Base-by-base conservation (phyloP, 495 filamentous ascomycete species). In the Rostrohypoxylon terebratum region DNA sequence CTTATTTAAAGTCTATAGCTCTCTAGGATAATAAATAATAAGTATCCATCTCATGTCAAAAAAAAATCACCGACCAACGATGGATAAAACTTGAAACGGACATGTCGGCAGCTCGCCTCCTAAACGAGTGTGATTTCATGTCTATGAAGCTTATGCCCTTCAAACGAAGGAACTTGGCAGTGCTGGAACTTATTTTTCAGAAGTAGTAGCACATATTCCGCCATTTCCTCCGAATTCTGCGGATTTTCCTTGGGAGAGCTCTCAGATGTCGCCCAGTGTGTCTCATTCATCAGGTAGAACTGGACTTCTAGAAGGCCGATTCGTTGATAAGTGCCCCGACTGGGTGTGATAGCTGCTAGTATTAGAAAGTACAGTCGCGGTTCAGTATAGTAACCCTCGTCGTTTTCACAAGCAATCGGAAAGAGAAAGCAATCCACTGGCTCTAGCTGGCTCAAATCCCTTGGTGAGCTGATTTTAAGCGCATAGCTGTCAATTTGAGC, bases 141-240 rank as follows among this genome's bases (percentile, higher is more conserved):
- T 13, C 28, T 59, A 28, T 44, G 20, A 11, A 59, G 57, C 18
- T 20, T 59, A 14, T 59, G 1, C 10, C 20, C 36, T 28, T 59
- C 57, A 59, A 44, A 23, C 31, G 57, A 59, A 59, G 57, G 57
- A 31, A 59, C 57, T 13, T 45, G 44, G 13, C 57, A 59, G 21
- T 44, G 20, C 57, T 25, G 36, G 18, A 23, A 59, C 21, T 23
- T 45, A 5, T 40, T 2, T 28, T 14, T 11, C 9, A 45, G 16
- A 21, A 23, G n/a, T 25, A 21, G 21, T 11, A 44, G 36, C 34
- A 59, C n/a, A 14, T 2, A 44, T 25, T 45, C 34, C 10, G 7
- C 14, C 16, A 59, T 21, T 44, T 59, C 11, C n/a, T 45, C 20
- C 9, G 6, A 5, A 6, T 10, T 57, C 4, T 14, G 10, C n/a